phyloP scores from a whole-genome alignment of 768 basidiomycete genomes.

The Coprinellus micaceus region DNA sequence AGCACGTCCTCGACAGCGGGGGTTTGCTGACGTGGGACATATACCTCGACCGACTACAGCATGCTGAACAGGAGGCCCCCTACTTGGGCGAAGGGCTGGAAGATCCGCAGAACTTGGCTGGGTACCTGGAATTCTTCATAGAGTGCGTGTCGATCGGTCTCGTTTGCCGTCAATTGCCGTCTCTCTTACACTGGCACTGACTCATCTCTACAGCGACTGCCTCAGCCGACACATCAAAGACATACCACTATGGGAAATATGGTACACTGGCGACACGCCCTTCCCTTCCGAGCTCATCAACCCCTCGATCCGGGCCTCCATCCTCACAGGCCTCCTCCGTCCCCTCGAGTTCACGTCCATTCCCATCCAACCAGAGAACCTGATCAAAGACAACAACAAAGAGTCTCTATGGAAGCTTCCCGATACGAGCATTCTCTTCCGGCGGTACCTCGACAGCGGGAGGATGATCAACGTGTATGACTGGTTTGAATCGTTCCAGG shows the following conservation, averaged over 20 bases:
- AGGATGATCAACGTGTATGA: constrained; percentile 85
- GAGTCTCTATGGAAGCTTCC: constrained; percentile 51
- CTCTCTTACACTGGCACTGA: neutral
- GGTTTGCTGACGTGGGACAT: too few relatives aligned
- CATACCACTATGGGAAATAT: constrained; percentile 59
- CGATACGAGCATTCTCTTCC: constrained; percentile 75
- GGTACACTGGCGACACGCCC: constrained; percentile 64
- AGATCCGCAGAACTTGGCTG: neutral
- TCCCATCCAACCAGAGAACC: neutral
- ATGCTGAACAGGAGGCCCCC: too few relatives aligned
- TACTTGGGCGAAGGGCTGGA: too few relatives aligned
- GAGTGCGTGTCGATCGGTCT: too few relatives aligned
- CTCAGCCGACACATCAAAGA: constrained; percentile 46
- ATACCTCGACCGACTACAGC: too few relatives aligned
- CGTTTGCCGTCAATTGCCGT: too few relatives aligned
- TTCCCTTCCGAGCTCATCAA: constrained; percentile 74
- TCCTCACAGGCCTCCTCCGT: constrained; percentile 58
- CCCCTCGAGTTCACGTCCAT: constrained; percentile 46
- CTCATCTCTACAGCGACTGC: constrained; percentile 2
- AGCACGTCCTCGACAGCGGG: too few relatives aligned
- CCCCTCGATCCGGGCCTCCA: constrained; percentile 59
- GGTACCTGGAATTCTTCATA: neutral
- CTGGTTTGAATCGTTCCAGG: constrained; percentile 78
- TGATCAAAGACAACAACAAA: neutral
- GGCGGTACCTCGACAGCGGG: constrained; percentile 73